Evolutionary conservation across 2,329 filamentous ascomycete species (phyloP).

Genomic region (Cladosporium sp.): DNA sequence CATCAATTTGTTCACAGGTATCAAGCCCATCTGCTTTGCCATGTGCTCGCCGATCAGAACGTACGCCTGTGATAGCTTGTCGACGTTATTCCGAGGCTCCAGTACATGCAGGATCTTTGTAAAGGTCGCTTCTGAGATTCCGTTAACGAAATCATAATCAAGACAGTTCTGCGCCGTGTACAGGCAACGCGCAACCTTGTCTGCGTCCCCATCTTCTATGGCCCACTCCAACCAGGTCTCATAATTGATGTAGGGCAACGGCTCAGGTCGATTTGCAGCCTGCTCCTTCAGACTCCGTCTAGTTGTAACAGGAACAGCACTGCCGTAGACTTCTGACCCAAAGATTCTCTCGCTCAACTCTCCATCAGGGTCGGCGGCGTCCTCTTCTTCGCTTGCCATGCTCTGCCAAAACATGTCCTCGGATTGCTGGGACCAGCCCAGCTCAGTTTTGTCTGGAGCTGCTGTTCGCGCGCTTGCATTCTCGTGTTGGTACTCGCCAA

Average conservation of each 20-base stretch:
- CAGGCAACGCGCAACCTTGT: constrained; percentile 33
- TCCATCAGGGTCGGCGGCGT: not conserved
- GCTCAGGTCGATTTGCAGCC: not conserved
- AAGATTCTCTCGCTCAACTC: not conserved
- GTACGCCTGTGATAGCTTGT: constrained; percentile 50
- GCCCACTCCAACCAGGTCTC: constrained; percentile 27
- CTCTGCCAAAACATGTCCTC: not conserved
- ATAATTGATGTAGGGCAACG: constrained; percentile 32
- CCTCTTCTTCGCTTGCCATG: not conserved
- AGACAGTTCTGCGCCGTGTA: constrained; percentile 28
- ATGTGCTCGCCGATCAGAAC: constrained; percentile 53
- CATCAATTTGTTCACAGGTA: constrained; percentile 43
- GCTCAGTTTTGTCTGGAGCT: not conserved
- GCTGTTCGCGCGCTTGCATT: not conserved
- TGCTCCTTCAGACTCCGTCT: not conserved
- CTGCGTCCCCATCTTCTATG: constrained; percentile 27
- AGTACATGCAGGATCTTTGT: constrained; percentile 65
- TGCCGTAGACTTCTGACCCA: not conserved
- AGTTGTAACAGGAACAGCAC: not conserved
- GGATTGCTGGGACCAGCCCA: constrained; percentile 1
- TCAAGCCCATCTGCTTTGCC: constrained; percentile 46
- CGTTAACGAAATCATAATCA: constrained; percentile 34
- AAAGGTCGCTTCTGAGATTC: constrained; percentile 59
- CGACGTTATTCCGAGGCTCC: constrained; percentile 54
- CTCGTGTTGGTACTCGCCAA: not conserved